A percentile compares a stretch with the other conserved stretches of the same genome.
These are phyloP conservation scores for Tolypocladium inflatum DNA, from an alignment of 2,329 filamentous ascomycete genomes.

Conservation along the genomic window DNA sequence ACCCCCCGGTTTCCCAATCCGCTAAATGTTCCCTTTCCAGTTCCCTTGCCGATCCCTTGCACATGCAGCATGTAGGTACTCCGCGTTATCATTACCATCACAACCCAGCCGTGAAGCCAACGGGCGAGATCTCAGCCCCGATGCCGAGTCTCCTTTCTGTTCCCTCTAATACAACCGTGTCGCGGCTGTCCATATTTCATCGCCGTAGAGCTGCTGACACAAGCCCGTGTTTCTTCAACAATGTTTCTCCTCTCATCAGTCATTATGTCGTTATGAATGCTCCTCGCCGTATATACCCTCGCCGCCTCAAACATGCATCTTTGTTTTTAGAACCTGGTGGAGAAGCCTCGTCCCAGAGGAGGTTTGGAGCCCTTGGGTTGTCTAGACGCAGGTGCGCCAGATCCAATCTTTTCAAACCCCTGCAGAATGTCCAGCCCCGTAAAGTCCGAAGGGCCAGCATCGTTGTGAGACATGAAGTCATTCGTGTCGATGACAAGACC, in stretches of 20 bases:
- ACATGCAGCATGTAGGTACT: conserved; percentile 10
- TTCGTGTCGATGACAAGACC: conserved; percentile 22
- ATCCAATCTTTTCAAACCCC: conserved; percentile 67
- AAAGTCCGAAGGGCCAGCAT: conserved; percentile 44
- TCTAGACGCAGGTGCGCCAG: conserved; percentile 24
- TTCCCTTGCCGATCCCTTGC: not conserved
- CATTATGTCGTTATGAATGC: conserved; percentile 11
- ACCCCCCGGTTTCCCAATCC: not conserved
- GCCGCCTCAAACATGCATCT: not conserved
- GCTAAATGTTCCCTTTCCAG: not conserved
- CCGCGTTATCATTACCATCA: conserved; percentile 20
- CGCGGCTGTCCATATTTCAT: not conserved
- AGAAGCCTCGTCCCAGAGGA: conserved; percentile 19
- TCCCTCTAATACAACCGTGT: not conserved
- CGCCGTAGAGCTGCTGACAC: not conserved
- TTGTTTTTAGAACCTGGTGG: conserved; percentile 19
- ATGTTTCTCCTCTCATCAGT: conserved; percentile 6
- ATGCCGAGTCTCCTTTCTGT: not conserved
- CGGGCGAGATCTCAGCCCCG: conserved; percentile 9
- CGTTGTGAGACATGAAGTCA: conserved; percentile 35
- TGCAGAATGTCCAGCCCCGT: conserved; percentile 62
- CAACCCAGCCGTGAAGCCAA: conserved; percentile 20
- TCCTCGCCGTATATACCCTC: not conserved
- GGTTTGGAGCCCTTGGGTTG: conserved; percentile 18
- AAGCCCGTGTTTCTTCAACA: not conserved